Evolutionary conservation across 177 flowering plant species (phyloP).

Genomic region (Tripterygium wilfordii): DNA sequence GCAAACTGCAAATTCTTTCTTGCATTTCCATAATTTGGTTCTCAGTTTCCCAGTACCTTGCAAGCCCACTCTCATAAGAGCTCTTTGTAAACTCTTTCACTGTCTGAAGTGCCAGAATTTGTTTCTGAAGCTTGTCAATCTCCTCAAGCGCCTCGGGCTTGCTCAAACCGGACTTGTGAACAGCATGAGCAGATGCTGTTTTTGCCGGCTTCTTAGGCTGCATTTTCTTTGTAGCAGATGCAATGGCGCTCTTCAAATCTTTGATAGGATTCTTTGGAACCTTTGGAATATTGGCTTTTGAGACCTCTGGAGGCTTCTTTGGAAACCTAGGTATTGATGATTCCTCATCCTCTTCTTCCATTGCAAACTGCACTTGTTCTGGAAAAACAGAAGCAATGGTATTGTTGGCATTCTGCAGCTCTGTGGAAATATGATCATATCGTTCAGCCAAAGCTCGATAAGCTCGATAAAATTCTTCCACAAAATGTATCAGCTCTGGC

Average conservation of each 20-base stretch:
- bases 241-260: conserved; percentile 26
- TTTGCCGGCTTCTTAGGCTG: conserved; percentile 22
- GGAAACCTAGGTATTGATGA: conserved; percentile 4
- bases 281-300: conserved; percentile 29
- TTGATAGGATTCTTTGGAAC: conserved; percentile 36
- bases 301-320: conserved; percentile 16
- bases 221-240: conserved; percentile 32
- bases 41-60: conserved; percentile 76
- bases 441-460: conserved; percentile 78
- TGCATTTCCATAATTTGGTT: conserved; percentile 55
- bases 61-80: conserved; percentile 60
- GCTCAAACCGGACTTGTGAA: conserved; percentile 42
- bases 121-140: conserved; percentile 75
- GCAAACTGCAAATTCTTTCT: conserved; percentile 38
- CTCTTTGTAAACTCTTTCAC: conserved; percentile 86
- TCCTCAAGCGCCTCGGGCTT: conserved; percentile 51
- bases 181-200: conserved; percentile 1
- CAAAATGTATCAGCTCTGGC: conserved; percentile 68
- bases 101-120: conserved; percentile 65
- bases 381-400: conserved; percentile 84
- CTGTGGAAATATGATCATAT: conserved; percentile 79
- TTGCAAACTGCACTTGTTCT: conserved; percentile 53
- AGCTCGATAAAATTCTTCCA: conserved; percentile 64
- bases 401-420: conserved; percentile 83
- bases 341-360: conserved; percentile 55